phyloP scores from a whole-genome alignment of 1,139 yeast species.

The Candida pseudocylindracea region DNA sequence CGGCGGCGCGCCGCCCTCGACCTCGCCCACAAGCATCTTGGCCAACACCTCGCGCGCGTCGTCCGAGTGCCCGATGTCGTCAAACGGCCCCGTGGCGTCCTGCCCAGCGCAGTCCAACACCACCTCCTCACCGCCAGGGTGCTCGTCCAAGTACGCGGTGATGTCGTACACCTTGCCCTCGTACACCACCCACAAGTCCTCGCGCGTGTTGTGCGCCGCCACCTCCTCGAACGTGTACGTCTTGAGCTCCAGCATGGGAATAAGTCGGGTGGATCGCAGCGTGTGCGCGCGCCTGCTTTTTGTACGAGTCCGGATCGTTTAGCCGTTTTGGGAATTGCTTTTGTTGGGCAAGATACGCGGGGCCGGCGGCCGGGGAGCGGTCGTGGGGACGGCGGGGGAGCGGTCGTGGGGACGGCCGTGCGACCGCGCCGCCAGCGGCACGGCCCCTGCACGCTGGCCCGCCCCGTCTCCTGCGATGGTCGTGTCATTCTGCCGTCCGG shows the following conservation, averaged over 20 bases:
- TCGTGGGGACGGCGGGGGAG: too few species aligned
- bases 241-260: slow-evolving; percentile 6
- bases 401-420: too few species aligned
- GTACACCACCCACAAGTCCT: slow-evolving; percentile 79
- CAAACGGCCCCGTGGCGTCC: slow-evolving; percentile 88
- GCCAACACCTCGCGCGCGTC: slow-evolving; percentile 70
- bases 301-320: too few species aligned
- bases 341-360: too few species aligned
- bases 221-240: slow-evolving; percentile 35
- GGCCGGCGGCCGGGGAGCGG: too few species aligned
- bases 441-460: too few species aligned
- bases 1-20: slow-evolving; percentile 15
- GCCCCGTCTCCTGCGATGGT: too few species aligned
- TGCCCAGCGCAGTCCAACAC: slow-evolving; percentile 75
- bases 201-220: slow-evolving; percentile 50
- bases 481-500: too few species aligned
- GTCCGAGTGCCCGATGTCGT: slow-evolving; percentile 94
- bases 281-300: too few species aligned
- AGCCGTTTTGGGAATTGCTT: too few species aligned
- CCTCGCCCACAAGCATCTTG: slow-evolving; percentile 44
- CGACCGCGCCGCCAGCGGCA: too few species aligned
- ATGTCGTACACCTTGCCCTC: slow-evolving; percentile 83
- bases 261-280: too few species aligned
- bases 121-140: slow-evolving; percentile 98
- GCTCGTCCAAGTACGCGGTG: slow-evolving; percentile 74